Percentiles rank a stretch among this genome's conserved stretches.
These are phyloP conservation scores for Sugiyamaella paludigena DNA, from an alignment of 1,139 yeast species.

Conservation along the genomic window DNA sequence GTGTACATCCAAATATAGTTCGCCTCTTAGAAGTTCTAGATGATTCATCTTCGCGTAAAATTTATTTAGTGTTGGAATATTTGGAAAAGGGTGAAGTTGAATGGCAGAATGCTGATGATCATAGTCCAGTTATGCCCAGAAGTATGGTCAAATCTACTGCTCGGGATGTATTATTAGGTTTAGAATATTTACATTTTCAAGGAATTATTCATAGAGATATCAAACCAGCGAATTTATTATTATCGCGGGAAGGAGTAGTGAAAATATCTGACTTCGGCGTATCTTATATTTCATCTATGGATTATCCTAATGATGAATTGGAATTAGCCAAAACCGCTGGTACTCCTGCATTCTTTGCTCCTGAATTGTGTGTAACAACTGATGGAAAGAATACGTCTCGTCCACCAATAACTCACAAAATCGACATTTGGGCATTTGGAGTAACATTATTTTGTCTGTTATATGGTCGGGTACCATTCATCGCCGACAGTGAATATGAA, in stretches of 20 bases:
- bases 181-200: constrained; percentile 88
- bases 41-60: constrained; percentile 78
- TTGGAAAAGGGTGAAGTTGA: constrained; percentile 88
- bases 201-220: constrained; percentile 97
- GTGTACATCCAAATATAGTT: constrained; percentile 89
- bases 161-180: constrained; percentile 82
- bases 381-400: constrained; percentile 28
- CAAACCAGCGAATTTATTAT: constrained; percentile 89
- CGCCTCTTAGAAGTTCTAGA: constrained; percentile 84
- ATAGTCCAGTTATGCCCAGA: constrained; percentile 33
- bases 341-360: constrained; percentile 84
- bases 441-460: constrained; percentile 85
- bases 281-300: constrained; percentile 64
- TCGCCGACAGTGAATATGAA: constrained; percentile 84
- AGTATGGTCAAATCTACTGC: constrained; percentile 39
- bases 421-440: constrained; percentile 97
- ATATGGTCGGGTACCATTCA: constrained; percentile 87
- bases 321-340: constrained; percentile 91
- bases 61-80: constrained; percentile 87
- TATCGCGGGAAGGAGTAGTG: constrained; percentile 68
- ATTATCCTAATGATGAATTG: constrained; percentile 59
- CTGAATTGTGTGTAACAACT: constrained; percentile 60
- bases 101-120: constrained; percentile 57
- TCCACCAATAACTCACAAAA: constrained; percentile 63
- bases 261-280: constrained; percentile 98